Evolutionary conservation across 805 yeast species (phyloP), one percentile per base, ranked within the genome.

Genomic region (Yueomyces sp.): DNA sequence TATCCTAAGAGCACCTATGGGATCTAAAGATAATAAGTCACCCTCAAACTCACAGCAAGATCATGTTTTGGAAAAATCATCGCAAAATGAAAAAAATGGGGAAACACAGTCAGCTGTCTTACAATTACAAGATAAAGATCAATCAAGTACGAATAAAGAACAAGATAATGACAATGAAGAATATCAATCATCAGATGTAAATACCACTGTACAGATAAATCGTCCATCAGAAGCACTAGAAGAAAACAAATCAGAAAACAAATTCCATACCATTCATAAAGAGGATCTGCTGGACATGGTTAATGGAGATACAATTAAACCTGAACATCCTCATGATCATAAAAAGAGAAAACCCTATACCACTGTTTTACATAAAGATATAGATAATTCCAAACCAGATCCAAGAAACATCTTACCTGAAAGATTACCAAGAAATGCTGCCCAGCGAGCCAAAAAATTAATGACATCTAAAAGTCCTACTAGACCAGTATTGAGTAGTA

Each of bases 351-450:
- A 49, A 36, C 59, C 61, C n/a, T 55, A 56, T 40, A 52, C 56
- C 3, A 58, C 62, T 3, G 55, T 58, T 33, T 40, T 53, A 29
- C 46, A 52, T 41, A 53, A 53, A 30, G 60, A 58, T 42, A 56
- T 55, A 11, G 62, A 59, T 43, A 59, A 59, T 43, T 55, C 62
- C 4, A 50, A 50, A 45, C 59, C 56, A 5, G 56, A 53, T 47
- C 55, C 59, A 36, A 51, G 63, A 49, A 56, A 55, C 46, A 51
- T 55, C 31, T 42, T 58, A 34, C 61, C 63, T 2, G 47, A 46
- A 36, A 48, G 57, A 39, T 45, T 50, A 5, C 53, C 57, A 36
- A 55, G 62, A 32, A 48, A 43, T 41, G 63, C 60, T n/a, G 64
- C 63, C 11, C 54, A 48, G 44, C 49, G 52, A 36, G 61, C 64